A percentile compares a stretch with the other conserved stretches of the same genome.
phyloP scores from a whole-genome alignment of 768 basidiomycete genomes.

The Boletus subcaerulescens region DNA sequence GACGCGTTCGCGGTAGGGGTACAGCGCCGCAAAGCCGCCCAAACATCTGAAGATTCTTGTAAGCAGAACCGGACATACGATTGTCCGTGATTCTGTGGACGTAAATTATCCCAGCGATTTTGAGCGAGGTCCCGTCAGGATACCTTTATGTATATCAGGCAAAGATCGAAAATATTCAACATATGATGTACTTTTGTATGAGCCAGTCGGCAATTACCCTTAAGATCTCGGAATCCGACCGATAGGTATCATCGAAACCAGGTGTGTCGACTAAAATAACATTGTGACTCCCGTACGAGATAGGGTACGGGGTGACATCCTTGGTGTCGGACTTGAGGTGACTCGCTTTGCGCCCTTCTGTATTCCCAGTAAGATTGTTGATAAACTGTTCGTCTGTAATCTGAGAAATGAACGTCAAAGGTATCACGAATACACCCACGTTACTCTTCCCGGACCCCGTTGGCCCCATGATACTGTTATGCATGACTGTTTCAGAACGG shows the following conservation, averaged over 20 bases:
- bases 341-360: not conserved
- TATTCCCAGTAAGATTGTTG: conserved; percentile 3
- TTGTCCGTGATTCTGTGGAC: conserved; percentile 35
- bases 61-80: conserved; percentile 31
- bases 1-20: conserved; percentile 27
- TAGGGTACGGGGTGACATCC: conserved; percentile 2
- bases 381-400: conserved; percentile 8
- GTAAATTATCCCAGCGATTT: conserved; percentile 33
- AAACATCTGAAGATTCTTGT: conserved; percentile 34
- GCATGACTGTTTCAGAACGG: not conserved
- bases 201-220: conserved; percentile 16
- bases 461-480: not conserved
- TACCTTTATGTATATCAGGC: conserved; percentile 3
- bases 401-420: not conserved
- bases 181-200: conserved; percentile 9
- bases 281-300: not conserved
- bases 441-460: no score
- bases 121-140: conserved; percentile 1
- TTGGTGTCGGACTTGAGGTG: conserved; percentile 13
- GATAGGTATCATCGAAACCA: conserved; percentile 22
- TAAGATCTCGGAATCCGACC: conserved; percentile 10
- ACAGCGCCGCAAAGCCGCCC: conserved; percentile 33
- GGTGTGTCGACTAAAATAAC: conserved; percentile 22
- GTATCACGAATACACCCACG: not conserved
- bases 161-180: not conserved